Percentiles rank a stretch among this genome's conserved stretches.
phyloP scores from a whole-genome alignment of 208 protist genomes.

The Porcisia deanei region DNA sequence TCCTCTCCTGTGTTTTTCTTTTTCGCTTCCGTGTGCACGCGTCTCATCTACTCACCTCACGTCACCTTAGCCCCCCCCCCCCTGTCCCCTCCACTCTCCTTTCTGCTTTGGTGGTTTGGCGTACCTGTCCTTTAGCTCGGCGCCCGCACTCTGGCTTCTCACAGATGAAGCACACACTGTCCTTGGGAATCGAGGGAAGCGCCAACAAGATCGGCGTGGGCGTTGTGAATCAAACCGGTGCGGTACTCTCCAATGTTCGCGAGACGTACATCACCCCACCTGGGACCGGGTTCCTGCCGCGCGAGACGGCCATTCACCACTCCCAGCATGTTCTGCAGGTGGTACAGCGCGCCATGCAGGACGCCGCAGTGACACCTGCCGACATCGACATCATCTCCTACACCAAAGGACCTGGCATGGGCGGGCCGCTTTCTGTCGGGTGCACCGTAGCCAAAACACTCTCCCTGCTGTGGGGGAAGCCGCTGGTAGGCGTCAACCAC shows the following conservation, averaged over 20 bases:
- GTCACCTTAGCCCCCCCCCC: background rate
- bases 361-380: constrained; percentile 77
- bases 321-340: constrained; percentile 73
- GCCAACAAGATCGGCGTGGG: constrained; percentile 99
- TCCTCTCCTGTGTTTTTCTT: no score
- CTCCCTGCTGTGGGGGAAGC: constrained; percentile 85
- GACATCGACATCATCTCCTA: constrained; percentile 96
- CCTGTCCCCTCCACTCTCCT: background rate
- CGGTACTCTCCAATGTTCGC: constrained; percentile 97
- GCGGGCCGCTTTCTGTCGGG: constrained; percentile 92
- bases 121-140: background rate
- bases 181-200: constrained; percentile 98
- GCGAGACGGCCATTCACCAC: constrained; percentile 98
- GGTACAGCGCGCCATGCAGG: constrained; percentile 92
- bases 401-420: constrained; percentile 98
- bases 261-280: constrained; percentile 98
- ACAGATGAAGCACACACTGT: constrained; percentile 36
- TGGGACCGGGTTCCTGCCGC: constrained; percentile 98
- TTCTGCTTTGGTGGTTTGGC: background rate
- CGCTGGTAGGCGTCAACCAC: constrained; percentile 99
- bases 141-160: background rate
- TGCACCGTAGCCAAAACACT: constrained; percentile 84
- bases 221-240: constrained; percentile 94
- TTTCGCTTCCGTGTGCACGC: no score
- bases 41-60: background rate